A percentile compares a stretch with the other conserved stretches of the same genome.
phyloP scores from a whole-genome alignment of 306 rosid genomes.

The Lithocarpus polystachyus region DNA sequence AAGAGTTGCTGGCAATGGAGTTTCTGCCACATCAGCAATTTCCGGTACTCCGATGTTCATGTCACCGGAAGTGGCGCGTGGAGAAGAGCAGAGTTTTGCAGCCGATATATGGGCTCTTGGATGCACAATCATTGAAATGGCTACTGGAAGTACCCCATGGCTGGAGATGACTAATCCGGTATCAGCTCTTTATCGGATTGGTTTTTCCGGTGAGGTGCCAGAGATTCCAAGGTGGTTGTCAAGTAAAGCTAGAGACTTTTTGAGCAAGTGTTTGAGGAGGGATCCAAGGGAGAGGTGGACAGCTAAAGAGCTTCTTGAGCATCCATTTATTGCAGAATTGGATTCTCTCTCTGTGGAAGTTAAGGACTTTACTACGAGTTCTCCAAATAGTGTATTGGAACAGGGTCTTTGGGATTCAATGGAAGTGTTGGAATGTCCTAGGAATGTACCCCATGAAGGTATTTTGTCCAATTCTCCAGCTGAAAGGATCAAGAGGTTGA shows the following conservation, averaged over 20 bases:
- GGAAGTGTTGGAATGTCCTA: slow-evolving; percentile 19
- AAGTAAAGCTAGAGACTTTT: slow-evolving; percentile 36
- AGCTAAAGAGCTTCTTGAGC: slow-evolving; percentile 40
- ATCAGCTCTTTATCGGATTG: slow-evolving; percentile 43
- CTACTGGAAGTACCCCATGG: slow-evolving; percentile 45
- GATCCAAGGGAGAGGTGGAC: slow-evolving; percentile 42
- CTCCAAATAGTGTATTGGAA: slow-evolving; percentile 54
- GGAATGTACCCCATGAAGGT: slow-evolving; percentile 11
- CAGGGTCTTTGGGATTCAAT: slow-evolving; percentile 41
- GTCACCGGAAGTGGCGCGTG: slow-evolving; percentile 54
- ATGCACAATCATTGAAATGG: slow-evolving; percentile 62
- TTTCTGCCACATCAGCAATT: slow-evolving; percentile 3
- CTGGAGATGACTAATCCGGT: slow-evolving; percentile 29
- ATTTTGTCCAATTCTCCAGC: slow-evolving; percentile 16
- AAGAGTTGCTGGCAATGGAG: background rate
- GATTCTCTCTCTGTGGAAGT: slow-evolving; percentile 1
- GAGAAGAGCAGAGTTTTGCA: slow-evolving; percentile 41
- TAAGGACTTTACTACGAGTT: slow-evolving; percentile 19
- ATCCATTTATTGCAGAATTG: slow-evolving; percentile 39
- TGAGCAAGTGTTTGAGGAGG: slow-evolving; percentile 39
- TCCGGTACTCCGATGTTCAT: slow-evolving; percentile 55
- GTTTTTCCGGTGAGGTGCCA: slow-evolving; percentile 36
- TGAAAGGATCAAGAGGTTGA: slow-evolving; percentile 36
- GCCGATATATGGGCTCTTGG: slow-evolving; percentile 59
- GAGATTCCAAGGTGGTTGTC: slow-evolving; percentile 37